Evolutionary conservation across 495 filamentous ascomycete genomes (phyloP), one percentile per base, ranked within the genome.

Genomic region (Jackrogersella multiformis): DNA sequence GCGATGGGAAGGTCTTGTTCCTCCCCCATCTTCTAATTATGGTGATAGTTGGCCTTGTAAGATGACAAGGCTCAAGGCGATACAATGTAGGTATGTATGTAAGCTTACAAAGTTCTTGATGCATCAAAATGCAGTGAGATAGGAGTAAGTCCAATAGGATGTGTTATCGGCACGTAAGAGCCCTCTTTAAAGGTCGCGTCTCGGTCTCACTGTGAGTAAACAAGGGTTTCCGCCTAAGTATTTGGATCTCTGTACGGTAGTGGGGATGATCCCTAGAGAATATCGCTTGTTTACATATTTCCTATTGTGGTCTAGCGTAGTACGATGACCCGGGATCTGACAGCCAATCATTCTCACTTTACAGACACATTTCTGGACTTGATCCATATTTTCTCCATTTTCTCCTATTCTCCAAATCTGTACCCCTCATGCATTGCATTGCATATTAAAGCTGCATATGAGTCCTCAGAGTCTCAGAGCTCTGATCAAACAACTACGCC

Each of bases 1-100:
- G 74, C 72, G 16, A 76, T 76, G 5, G 74, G 74, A 9, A 73
- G 56, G 20, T 72, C 69, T 52, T 63, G 58, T 21, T 61, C 54
- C 9, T 66, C 66, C n/a, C 35, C 46, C 70, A 73, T 73, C 32
- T 64, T 36, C 39, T 28, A 56, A 32, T 44, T 52, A n/a, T 36
- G 26, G 52, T 59, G 38, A 59, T 18, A 23, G 30, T 15, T 44
- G 15, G 42, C 34, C 36, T 15, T 42, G 41, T 21, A 45, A 36
- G 12, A 70, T 56, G 28, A 73, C 46, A 36, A 57, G n/a, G n/a
- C n/a, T 20, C 36, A 53, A 32, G 5, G 20, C 45, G 30, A 41
- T 26, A 26, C 42, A 13, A 44, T 44, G 44, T 10, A 34, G 38
- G 38, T 42, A 42, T 18, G 18, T 46, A 46, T 36, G 60, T 45